These are phyloP conservation scores for Somion occarium DNA, from an alignment of 1,284 basidiomycete genomes.

Conservation along the genomic window DNA sequence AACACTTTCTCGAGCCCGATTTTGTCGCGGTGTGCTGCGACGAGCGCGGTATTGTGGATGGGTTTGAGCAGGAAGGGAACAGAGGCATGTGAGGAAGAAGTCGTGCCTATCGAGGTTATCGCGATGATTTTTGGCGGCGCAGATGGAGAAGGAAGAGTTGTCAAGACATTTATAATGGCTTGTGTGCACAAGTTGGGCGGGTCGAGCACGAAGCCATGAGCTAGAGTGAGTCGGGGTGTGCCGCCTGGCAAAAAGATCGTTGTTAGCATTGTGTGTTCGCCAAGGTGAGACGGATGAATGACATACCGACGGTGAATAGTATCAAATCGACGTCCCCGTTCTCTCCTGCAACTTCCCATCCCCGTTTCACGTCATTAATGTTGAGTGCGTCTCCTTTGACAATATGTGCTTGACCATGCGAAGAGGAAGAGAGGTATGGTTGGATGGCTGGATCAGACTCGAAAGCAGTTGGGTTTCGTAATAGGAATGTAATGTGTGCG, in stretches of 20 bases:
- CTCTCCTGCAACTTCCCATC: conserved; percentile 38
- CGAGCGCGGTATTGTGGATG: conserved; percentile 40
- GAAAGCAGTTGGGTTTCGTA: conserved; percentile 40
- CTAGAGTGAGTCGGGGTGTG: conserved; percentile 34
- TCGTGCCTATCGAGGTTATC: conserved; percentile 50
- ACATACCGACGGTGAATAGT: conserved; percentile 48
- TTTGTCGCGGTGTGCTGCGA: conserved; percentile 51
- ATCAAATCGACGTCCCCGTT: conserved; percentile 36
- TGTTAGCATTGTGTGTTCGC: background rate
- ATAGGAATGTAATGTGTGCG: conserved; percentile 45
- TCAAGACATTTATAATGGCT: conserved; percentile 43
- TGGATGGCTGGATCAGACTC: conserved; percentile 42
- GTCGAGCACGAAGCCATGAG: conserved; percentile 39
- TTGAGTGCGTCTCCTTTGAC: conserved; percentile 50
- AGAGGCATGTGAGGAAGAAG: conserved; percentile 34
- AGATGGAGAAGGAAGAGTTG: conserved; percentile 30
- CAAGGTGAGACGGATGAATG: background rate
- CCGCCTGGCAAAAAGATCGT: conserved; percentile 29
- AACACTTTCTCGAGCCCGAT: conserved; percentile 46
- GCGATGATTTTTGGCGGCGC: conserved; percentile 44
- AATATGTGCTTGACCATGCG: conserved; percentile 35
- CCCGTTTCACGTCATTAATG: conserved; percentile 36
- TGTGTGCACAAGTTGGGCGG: conserved; percentile 48
- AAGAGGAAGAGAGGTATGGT: conserved; percentile 28
- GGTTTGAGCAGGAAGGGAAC: conserved; percentile 47